Base-by-base conservation (phyloP, 78 protist genomes). In the Creolimax fragrantissima region DNA sequence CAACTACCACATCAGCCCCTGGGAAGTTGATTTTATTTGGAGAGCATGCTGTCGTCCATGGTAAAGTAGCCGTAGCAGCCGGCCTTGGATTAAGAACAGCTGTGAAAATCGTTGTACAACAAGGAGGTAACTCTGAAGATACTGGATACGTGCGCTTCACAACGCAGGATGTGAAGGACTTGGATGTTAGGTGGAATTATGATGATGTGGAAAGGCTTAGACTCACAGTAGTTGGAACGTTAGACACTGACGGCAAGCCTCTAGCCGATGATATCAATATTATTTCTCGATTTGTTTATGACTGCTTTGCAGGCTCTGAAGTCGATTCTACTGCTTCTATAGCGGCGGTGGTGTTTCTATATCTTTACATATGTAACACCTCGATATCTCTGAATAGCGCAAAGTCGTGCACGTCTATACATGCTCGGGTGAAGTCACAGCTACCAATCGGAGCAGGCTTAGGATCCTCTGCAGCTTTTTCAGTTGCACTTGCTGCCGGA, bases 381-480 rank as follows among this genome's bases (percentile, higher is more conserved):
- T 58, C 74, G 74, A 32, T 17, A 32, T 58, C 1, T 17, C 11
- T 32, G 74, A 17, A 58, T 24, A 58, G 39, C 11, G 74, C 74
- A 32, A 58, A 58, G 39, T 32, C 11, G 39, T 32, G 24, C 74
- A 58, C 74, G 74, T 58, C 74, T 32, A 24, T 24, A 11, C 86
- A 83, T 2, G 90, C 11, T 7, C 17, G 47, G 4, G 91, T 89
- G 3, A 3, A 35, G 32, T 84, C 93, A n/a, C 37, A 2, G 2
- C 90, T 93, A 35, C 95, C 92, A 24, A 67, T 93, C 39, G 95
- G 95, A 35, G 93, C 95, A 2, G 95, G 95, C 66, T 90, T 93
- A 3, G 95, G 95, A 41, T 93, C 95, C 32, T 90, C 93, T 3
- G 95, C 95, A 3, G 66, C 95, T 3, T 93, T 44, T 88, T 4